Conservation (phyloP, 75 land plant species). For the Selaginella moellendorffii region DNA sequence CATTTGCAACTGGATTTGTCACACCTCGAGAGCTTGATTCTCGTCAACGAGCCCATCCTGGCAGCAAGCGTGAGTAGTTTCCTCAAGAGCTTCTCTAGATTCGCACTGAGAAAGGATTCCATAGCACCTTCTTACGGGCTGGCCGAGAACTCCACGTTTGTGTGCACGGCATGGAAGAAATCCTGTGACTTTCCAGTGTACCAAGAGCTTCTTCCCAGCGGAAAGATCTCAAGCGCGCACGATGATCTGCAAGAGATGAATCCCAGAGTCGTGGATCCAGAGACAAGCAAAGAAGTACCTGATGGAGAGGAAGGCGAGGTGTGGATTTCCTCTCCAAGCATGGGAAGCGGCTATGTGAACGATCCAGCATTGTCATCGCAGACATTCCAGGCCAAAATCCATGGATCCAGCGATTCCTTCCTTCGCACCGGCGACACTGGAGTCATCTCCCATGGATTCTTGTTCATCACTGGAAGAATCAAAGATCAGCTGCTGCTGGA, state of each 20-base stretch:
- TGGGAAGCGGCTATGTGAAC: conserved; percentile 31
- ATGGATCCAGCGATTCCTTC: conserved; percentile 1
- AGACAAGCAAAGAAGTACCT: conserved; percentile 31
- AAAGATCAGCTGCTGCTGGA: conserved; percentile 19
- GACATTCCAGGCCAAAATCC: conserved; percentile 19
- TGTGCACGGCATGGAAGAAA: conserved; percentile 34
- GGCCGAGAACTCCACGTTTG: conserved; percentile 50
- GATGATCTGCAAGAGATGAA: conserved; percentile 13
- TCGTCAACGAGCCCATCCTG: conserved; percentile 41
- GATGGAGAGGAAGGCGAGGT: conserved; percentile 47
- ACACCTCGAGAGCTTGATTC: conserved; percentile 28
- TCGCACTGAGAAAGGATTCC: conserved; percentile 21
- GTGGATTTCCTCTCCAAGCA: conserved; percentile 46
- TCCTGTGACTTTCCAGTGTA: conserved; percentile 14
- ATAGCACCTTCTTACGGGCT: conserved; percentile 49
- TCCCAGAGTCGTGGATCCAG: conserved; percentile 21
- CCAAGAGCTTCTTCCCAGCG: conserved; percentile 32
- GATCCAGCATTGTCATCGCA: conserved; percentile 25
- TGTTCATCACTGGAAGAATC: conserved; percentile 29
- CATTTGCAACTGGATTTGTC: conserved; percentile 9
- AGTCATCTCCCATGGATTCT: conserved; percentile 23
- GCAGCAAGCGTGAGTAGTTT: conserved; percentile 18
- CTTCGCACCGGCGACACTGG: conserved; percentile 41
- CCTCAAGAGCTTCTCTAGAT: conserved; percentile 15
- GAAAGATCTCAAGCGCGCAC: conserved; percentile 17